Evolutionary conservation across 2,329 filamentous ascomycete genomes (phyloP).

Genomic region (Fusarium subglutinans): DNA sequence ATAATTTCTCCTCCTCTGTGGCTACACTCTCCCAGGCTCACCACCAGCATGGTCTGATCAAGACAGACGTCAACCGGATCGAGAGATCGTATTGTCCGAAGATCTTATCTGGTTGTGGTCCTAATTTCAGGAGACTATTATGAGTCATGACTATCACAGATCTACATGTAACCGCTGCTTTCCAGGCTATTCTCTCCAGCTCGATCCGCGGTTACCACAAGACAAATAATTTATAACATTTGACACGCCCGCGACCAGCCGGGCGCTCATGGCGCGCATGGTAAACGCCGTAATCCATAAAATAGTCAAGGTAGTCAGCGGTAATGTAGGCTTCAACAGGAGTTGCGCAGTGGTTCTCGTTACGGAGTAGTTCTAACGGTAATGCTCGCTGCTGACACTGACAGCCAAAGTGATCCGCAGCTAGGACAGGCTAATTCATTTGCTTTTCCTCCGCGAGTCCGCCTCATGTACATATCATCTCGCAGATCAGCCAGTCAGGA

Average conservation of each 20-base stretch:
- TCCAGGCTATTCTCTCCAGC: background rate
- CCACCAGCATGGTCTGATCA: background rate
- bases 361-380: background rate
- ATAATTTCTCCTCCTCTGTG: background rate
- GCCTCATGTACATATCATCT: slow-evolving; percentile 12
- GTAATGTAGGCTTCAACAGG: background rate
- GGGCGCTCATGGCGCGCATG: slow-evolving; percentile 19
- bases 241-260: slow-evolving; percentile 1
- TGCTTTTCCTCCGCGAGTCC: background rate
- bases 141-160: slow-evolving; percentile 4
- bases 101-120: slow-evolving; percentile 22
- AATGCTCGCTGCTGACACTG: background rate
- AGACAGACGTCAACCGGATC: slow-evolving; percentile 8
- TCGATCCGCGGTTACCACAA: slow-evolving; percentile 4
- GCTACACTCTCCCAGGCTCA: slow-evolving; percentile 21
- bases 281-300: slow-evolving; percentile 9
- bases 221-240: background rate
- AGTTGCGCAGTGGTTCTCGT: slow-evolving; percentile 17
- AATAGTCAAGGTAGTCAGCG: background rate
- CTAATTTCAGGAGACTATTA: slow-evolving; percentile 13
- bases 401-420: slow-evolving; percentile 20
- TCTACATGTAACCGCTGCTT: slow-evolving; percentile 15
- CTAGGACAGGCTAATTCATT: slow-evolving; percentile 6
- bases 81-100: slow-evolving; percentile 12
- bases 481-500: slow-evolving; percentile 25